Percentiles rank a stretch among this genome's conserved stretches.
Evolutionary conservation across 768 basidiomycete genomes (phyloP).

Genomic region (Pulveroboletus sp.): DNA sequence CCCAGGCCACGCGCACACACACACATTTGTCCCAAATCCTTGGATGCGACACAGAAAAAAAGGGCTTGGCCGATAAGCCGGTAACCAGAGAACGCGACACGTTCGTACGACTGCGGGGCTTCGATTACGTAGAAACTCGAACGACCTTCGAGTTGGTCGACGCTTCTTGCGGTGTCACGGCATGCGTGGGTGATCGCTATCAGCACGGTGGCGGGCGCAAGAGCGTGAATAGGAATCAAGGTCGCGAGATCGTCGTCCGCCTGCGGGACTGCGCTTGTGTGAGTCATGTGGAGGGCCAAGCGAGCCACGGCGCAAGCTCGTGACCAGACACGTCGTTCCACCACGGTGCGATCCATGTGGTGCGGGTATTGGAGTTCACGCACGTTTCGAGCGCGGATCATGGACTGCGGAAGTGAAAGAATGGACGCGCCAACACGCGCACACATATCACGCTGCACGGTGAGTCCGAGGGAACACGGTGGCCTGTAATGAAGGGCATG

Average conservation of each 20-base stretch:
- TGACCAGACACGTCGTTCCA: neutral
- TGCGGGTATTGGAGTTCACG: neutral
- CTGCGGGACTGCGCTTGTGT: neutral
- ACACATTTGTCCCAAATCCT: neutral
- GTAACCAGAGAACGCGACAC: neutral
- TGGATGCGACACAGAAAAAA: neutral
- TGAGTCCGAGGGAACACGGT: neutral
- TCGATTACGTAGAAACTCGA: constrained; percentile 17
- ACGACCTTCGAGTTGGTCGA: neutral
- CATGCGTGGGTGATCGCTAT: constrained; percentile 1
- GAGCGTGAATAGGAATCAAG: neutral
- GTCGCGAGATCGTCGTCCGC: neutral
- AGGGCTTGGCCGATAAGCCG: constrained; percentile 5
- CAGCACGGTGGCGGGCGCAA: no score
- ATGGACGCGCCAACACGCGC: neutral
- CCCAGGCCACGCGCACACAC: neutral
- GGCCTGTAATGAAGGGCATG: neutral
- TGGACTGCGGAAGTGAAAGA: constrained; percentile 17
- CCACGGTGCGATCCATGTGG: constrained; percentile 8
- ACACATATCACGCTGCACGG: neutral
- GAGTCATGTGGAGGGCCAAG: neutral
- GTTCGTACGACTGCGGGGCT: constrained; percentile 1
- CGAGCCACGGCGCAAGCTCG: neutral
- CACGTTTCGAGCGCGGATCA: constrained; percentile 12
- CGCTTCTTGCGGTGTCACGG: neutral